These are phyloP conservation scores for Circinella minor DNA, from an alignment of 371 early-diverging fungal genomes.

Conservation along the genomic window DNA sequence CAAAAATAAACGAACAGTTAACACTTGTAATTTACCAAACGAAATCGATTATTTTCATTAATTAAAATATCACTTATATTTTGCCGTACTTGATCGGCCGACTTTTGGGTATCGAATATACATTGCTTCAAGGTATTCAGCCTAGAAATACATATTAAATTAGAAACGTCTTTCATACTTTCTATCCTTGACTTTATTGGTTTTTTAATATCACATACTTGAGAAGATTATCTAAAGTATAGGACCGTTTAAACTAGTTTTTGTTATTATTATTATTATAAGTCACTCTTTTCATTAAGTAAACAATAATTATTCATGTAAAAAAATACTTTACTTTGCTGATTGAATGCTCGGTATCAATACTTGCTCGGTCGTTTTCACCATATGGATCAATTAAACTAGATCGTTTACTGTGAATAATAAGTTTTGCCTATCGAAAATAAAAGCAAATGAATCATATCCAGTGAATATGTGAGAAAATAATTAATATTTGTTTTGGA, in stretches of 20 bases:
- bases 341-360: constrained; percentile 24
- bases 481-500: too few relatives aligned
- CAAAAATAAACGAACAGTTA: not conserved
- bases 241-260: constrained; percentile 48
- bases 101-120: constrained; percentile 60
- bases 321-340: constrained; percentile 20
- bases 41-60: constrained; percentile 44
- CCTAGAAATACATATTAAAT: constrained; percentile 11
- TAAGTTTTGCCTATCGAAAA: constrained; percentile 15
- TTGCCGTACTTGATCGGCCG: constrained; percentile 51
- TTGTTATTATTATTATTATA: too few relatives aligned
- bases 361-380: constrained; percentile 22
- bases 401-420: constrained; percentile 30
- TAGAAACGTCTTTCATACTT: too few relatives aligned
- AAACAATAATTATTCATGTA: constrained; percentile 10
- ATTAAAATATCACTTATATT: constrained; percentile 47
- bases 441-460: not conserved
- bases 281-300: too few relatives aligned
- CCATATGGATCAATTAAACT: constrained; percentile 22
- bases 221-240: constrained; percentile 57
- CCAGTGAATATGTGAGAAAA: too few relatives aligned
- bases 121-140: constrained; percentile 61
- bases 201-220: constrained; percentile 25
- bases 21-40: constrained; percentile 28
- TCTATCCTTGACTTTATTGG: too few relatives aligned